These are phyloP conservation scores for Hanseniaspora sp. DNA, from an alignment of 1,139 yeast genomes.

Conservation along the genomic window DNA sequence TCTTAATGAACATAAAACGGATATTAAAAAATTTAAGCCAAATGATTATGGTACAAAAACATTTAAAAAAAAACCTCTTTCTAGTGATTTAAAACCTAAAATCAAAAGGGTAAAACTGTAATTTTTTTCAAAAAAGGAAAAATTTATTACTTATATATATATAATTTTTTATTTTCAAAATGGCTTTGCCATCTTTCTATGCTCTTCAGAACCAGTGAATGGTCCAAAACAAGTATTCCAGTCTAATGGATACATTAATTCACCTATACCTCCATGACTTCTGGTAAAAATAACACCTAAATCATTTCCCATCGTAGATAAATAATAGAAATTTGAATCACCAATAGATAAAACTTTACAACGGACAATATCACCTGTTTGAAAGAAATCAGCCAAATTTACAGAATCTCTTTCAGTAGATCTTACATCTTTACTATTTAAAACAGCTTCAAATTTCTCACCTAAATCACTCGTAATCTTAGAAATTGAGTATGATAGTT, in stretches of 20 bases:
- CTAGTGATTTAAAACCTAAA: not conserved
- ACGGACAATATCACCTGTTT: slow-evolving; percentile 86
- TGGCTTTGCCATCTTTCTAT: slow-evolving; percentile 89
- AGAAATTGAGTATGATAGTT: slow-evolving; percentile 38
- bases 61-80: not conserved
- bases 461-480: slow-evolving; percentile 58
- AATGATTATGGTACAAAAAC: not conserved
- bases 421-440: slow-evolving; percentile 78
- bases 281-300: slow-evolving; percentile 88
- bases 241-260: slow-evolving; percentile 77
- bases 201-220: slow-evolving; percentile 60
- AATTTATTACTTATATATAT: no score
- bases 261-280: slow-evolving; percentile 58
- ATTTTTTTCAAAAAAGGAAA: no score
- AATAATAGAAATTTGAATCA: slow-evolving; percentile 82
- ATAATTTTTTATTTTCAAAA: slow-evolving; percentile 36
- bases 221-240: slow-evolving; percentile 94
- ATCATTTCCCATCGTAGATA: slow-evolving; percentile 82
- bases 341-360: slow-evolving; percentile 78
- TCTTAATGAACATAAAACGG: slow-evolving; percentile 8
- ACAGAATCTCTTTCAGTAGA: slow-evolving; percentile 86
- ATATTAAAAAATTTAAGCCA: slow-evolving; percentile 4
- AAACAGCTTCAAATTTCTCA: slow-evolving; percentile 82
- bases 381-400: slow-evolving; percentile 63
- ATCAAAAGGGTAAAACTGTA: slow-evolving; percentile 11